Evolutionary conservation across 192 early-diverging fungal genomes (phyloP).

Genomic region (Mycoemilia scoparia): DNA sequence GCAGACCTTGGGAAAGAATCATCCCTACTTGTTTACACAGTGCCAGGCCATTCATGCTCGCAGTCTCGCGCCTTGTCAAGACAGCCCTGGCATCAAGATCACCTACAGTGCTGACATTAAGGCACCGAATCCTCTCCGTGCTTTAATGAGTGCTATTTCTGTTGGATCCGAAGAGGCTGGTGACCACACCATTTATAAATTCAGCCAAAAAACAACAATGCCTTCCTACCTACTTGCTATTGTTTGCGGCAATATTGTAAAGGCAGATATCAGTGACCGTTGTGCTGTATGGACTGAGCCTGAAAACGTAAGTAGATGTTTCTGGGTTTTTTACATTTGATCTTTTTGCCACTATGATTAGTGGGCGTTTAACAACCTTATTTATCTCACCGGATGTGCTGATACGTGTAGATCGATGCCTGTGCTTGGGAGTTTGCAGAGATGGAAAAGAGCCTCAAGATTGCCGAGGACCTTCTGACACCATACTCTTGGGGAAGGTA

Average conservation of each 20-base stretch:
- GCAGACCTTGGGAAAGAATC: slow-evolving; percentile 85
- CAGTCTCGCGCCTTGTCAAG: slow-evolving; percentile 77
- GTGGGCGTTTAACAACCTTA: too few relatives aligned
- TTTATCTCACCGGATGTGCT: too few relatives aligned
- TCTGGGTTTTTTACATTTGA: too few relatives aligned
- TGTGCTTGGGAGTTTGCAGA: slow-evolving; percentile 90
- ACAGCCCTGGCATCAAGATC: slow-evolving; percentile 71
- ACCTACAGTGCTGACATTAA: slow-evolving; percentile 70
- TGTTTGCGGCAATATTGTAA: slow-evolving; percentile 68
- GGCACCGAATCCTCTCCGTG: slow-evolving; percentile 58
- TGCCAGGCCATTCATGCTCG: slow-evolving; percentile 94
- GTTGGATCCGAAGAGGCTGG: slow-evolving; percentile 36
- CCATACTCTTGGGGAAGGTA: slow-evolving; percentile 95
- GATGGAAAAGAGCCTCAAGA: slow-evolving; percentile 45
- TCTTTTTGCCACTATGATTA: too few relatives aligned
- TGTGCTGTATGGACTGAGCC: slow-evolving; percentile 95
- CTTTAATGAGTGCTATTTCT: slow-evolving; percentile 81
- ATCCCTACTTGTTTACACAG: slow-evolving; percentile 95
- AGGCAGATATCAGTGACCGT: slow-evolving; percentile 63
- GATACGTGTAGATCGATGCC: slow-evolving; percentile 43
- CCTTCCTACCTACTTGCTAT: slow-evolving; percentile 92
- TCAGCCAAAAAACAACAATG: slow-evolving; percentile 73
- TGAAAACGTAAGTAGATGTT: too few relatives aligned
- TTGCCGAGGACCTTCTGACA: slow-evolving; percentile 54
- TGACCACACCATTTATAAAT: slow-evolving; percentile 46